phyloP scores from a whole-genome alignment of 73 alveolate species.

The Stentor coeruleus region DNA sequence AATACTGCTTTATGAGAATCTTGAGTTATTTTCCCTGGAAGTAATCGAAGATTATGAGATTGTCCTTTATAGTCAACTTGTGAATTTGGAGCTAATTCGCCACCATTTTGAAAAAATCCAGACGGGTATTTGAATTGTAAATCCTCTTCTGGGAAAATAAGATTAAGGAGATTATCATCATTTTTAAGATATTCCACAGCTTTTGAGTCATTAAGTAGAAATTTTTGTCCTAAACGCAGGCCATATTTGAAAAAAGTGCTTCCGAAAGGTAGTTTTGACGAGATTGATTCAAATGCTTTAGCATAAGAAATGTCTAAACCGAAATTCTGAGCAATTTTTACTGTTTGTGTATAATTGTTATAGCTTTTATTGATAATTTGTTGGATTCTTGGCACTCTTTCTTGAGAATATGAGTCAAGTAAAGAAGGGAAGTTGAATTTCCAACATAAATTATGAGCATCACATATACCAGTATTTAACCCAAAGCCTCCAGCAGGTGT shows the following conservation, averaged over 20 bases:
- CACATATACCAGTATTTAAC: conserved; percentile 23
- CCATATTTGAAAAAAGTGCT: not conserved
- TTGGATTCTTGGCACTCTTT: not conserved
- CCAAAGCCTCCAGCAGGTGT: conserved; percentile 37
- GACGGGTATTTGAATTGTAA: not conserved
- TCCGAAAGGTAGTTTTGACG: not conserved
- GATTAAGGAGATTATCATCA: not conserved
- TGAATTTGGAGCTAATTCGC: not conserved
- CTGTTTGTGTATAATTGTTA: not conserved
- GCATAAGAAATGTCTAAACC: not conserved
- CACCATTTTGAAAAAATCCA: conserved; percentile 5
- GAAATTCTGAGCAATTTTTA: conserved; percentile 9
- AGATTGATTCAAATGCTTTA: not conserved
- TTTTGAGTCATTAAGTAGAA: not conserved
- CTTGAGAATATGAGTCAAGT: conserved; percentile 3
- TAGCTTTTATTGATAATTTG: not conserved
- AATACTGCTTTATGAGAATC: not conserved
- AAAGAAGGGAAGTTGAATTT: not conserved
- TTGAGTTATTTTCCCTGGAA: not conserved
- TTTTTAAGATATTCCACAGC: not conserved
- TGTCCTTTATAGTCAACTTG: not conserved
- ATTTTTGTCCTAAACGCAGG: not conserved
- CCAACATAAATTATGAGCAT: conserved; percentile 16
- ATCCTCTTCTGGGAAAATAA: not conserved
- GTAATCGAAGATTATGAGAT: not conserved